A percentile compares a stretch with the other conserved stretches of the same genome.
Conservation (phyloP, 352 stramenopile genomes). For the Globisporangium parvum region DNA sequence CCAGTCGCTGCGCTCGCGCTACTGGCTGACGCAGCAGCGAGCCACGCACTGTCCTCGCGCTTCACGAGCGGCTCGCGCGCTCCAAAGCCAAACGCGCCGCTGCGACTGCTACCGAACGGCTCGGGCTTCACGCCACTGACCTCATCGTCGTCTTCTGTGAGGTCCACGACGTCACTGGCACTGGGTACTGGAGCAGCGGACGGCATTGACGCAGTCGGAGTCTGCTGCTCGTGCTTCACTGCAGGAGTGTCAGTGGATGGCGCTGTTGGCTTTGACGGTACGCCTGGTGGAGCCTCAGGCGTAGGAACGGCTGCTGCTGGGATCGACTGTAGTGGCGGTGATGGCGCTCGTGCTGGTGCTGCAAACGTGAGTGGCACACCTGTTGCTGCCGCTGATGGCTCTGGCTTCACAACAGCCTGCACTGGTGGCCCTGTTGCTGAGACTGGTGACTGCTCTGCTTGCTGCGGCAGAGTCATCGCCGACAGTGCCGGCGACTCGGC, state of each 20-base stretch:
- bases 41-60: conserved; percentile 10
- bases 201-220: conserved; percentile 15
- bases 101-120: neutral
- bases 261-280: neutral
- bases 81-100: neutral
- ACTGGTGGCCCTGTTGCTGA: too few species aligned
- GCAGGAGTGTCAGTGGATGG: neutral
- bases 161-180: conserved; percentile 16
- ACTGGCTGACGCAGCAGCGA: conserved; percentile 1
- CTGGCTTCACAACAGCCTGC: neutral
- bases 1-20: neutral
- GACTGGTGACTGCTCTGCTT: too few species aligned
- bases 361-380: too few species aligned
- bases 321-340: too few species aligned
- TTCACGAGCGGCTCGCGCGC: neutral
- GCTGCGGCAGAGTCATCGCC: too few species aligned
- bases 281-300: too few species aligned
- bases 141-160: conserved; percentile 23
- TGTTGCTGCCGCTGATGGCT: too few species aligned
- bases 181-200: conserved; percentile 9
- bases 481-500: conserved; percentile 16
- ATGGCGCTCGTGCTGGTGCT: neutral
- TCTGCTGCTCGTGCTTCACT: neutral
- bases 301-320: too few species aligned
- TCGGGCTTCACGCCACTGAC: conserved; percentile 4